A percentile compares a stretch with the other conserved stretches of the same genome.
phyloP scores from a whole-genome alignment of 2,329 filamentous ascomycete species.

The Cordyceps fumosorosea region DNA sequence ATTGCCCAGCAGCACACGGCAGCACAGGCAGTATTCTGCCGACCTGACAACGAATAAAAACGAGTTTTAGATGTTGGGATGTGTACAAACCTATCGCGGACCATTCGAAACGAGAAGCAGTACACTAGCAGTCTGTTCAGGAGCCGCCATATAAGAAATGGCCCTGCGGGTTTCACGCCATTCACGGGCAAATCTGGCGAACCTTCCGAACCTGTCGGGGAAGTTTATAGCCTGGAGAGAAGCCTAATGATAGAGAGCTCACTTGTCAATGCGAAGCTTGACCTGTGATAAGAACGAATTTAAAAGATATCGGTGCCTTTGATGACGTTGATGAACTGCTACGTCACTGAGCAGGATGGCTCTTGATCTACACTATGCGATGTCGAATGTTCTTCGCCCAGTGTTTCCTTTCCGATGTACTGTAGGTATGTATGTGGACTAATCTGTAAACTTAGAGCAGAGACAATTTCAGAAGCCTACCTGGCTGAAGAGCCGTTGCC shows the following conservation, averaged over 20 bases:
- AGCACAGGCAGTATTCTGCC: no score
- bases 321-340: neutral
- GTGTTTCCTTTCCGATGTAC: no score
- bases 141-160: neutral
- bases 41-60: no score
- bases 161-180: neutral
- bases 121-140: neutral
- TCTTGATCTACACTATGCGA: neutral
- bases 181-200: no score
- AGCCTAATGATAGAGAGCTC: neutral
- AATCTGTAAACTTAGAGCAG: no score
- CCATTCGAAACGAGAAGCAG: no score
- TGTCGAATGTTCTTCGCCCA: no score
- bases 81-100: no score
- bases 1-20: neutral
- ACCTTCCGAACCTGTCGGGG: neutral
- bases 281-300: neutral
- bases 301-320: neutral
- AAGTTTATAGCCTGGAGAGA: neutral
- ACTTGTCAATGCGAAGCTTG: neutral
- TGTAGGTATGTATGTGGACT: no score
- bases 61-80: no score
- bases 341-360: neutral
- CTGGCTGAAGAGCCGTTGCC: no score
- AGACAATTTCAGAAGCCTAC: no score